Percentiles rank a stretch among this genome's conserved stretches.
Conservation (phyloP, 345 rosid genomes). For the Populus ilicifolia region DNA sequence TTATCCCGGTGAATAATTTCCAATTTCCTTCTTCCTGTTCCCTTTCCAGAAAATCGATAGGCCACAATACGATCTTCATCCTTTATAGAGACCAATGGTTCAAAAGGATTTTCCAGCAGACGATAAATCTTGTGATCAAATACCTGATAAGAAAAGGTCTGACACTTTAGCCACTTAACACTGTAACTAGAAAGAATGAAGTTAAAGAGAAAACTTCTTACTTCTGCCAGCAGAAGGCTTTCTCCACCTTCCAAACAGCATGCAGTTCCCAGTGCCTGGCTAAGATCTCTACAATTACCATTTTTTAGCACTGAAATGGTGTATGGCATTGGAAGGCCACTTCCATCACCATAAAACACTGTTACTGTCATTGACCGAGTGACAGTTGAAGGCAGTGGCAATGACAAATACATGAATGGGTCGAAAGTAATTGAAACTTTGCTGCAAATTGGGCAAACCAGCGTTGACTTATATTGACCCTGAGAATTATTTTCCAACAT, state of each 20-base stretch:
- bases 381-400: conserved; percentile 83
- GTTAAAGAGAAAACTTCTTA: conserved; percentile 20
- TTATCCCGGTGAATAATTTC: conserved; percentile 58
- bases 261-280: conserved; percentile 55
- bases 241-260: conserved; percentile 79
- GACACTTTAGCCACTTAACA: conserved; percentile 21
- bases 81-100: conserved; percentile 48
- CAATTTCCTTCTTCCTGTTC: conserved; percentile 55
- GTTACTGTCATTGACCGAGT: conserved; percentile 84
- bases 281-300: conserved; percentile 72
- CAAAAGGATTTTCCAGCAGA: conserved; percentile 50
- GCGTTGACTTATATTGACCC: conserved; percentile 97
- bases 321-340: conserved; percentile 69
- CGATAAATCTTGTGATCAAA: conserved; percentile 56
- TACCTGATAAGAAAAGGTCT: conserved; percentile 41
- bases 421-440: conserved; percentile 88
- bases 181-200: background rate
- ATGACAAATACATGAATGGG: conserved; percentile 88
- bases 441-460: conserved; percentile 81
- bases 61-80: conserved; percentile 85
- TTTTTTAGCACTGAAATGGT: conserved; percentile 70
- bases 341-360: conserved; percentile 69
- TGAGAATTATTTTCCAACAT: conserved; percentile 34
- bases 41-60: conserved; percentile 58
- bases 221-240: conserved; percentile 82